Conservation (phyloP, 2,329 filamentous ascomycete genomes). For the Colletotrichum sp. region DNA sequence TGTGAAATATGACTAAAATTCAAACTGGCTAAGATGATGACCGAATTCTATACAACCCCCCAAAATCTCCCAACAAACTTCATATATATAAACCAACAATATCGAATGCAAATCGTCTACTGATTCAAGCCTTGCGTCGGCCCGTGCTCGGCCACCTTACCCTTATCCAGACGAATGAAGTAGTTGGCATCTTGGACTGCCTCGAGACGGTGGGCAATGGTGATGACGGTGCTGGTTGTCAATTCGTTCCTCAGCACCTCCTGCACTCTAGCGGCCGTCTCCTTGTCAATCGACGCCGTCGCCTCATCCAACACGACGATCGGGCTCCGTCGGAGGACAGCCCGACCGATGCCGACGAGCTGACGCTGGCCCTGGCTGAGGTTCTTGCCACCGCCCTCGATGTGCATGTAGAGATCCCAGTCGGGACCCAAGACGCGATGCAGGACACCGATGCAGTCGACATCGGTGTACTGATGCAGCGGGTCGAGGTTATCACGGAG, state of each 20-base stretch:
- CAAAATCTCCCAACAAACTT: background rate
- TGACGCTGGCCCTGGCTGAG: constrained; percentile 68
- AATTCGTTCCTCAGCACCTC: constrained; percentile 61
- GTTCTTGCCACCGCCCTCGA: constrained; percentile 66
- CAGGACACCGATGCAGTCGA: constrained; percentile 56
- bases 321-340: constrained; percentile 63
- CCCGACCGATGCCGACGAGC: constrained; percentile 64
- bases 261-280: constrained; percentile 64
- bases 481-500: constrained; percentile 73
- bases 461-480: constrained; percentile 60
- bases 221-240: constrained; percentile 63
- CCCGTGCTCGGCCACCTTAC: constrained; percentile 54
- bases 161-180: constrained; percentile 57
- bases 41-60: background rate
- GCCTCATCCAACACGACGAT: constrained; percentile 70
- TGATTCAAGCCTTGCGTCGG: constrained; percentile 30
- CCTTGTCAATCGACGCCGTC: constrained; percentile 66
- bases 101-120: background rate
- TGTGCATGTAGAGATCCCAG: constrained; percentile 53
- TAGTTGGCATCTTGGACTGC: constrained; percentile 65
- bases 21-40: background rate
- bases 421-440: constrained; percentile 61
- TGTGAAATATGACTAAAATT: background rate
- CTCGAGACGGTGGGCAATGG: constrained; percentile 69
- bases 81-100: background rate